These are phyloP conservation scores for Allantophomopsis cytisporea DNA, from an alignment of 2,329 filamentous ascomycete species.

Conservation along the genomic window DNA sequence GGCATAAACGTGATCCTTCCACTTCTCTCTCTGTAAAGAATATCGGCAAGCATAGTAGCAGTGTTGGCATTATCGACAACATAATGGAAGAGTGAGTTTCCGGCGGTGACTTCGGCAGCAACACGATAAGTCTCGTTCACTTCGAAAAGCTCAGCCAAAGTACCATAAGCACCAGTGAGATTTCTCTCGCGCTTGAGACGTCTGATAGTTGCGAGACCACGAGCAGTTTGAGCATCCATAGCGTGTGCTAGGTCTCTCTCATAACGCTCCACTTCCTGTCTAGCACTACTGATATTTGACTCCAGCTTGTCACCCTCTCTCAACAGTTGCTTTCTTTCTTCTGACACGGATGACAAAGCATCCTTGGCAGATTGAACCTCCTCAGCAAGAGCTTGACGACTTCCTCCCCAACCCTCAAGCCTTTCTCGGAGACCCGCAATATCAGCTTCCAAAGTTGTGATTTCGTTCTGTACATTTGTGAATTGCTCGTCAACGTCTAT, in stretches of 20 bases:
- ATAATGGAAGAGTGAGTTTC: slow-evolving; percentile 87
- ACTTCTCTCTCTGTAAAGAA: slow-evolving; percentile 64
- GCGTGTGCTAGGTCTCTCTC: slow-evolving; percentile 68
- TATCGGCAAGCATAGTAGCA: slow-evolving; percentile 67
- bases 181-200: slow-evolving; percentile 68
- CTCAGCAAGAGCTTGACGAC: slow-evolving; percentile 58
- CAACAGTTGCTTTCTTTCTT: slow-evolving; percentile 77
- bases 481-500: slow-evolving; percentile 80
- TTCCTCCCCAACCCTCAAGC: slow-evolving; percentile 67
- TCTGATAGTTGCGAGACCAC: slow-evolving; percentile 76
- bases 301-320: slow-evolving; percentile 82
- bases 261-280: slow-evolving; percentile 63
- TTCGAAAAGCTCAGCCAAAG: slow-evolving; percentile 81
- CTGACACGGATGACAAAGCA: slow-evolving; percentile 62
- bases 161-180: slow-evolving; percentile 81
- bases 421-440: slow-evolving; percentile 56
- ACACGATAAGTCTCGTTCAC: slow-evolving; percentile 76
- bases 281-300: slow-evolving; percentile 61
- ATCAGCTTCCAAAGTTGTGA: slow-evolving; percentile 58
- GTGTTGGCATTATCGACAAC: slow-evolving; percentile 88
- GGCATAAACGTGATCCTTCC: slow-evolving; percentile 94
- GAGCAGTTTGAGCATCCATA: slow-evolving; percentile 80
- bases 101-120: slow-evolving; percentile 85
- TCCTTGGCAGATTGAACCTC: slow-evolving; percentile 69
- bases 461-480: slow-evolving; percentile 53